Evolutionary conservation across 1,284 basidiomycete genomes (phyloP).

Genomic region (Ustilago xerochloae): DNA sequence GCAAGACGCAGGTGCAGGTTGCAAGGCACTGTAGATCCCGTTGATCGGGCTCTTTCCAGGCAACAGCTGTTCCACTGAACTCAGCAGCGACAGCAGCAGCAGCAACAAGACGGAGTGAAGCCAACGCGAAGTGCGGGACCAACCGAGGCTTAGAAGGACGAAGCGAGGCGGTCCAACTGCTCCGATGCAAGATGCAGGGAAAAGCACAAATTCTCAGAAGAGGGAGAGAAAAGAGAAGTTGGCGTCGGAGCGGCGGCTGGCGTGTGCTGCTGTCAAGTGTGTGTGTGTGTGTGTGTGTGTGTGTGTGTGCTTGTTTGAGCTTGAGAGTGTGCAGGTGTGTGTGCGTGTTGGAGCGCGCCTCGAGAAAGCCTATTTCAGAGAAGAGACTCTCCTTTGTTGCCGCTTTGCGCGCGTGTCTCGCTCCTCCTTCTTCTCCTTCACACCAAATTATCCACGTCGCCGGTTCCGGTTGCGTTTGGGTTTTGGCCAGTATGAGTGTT

Average conservation of each 20-base stretch:
- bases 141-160: neutral
- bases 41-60: constrained; percentile 3
- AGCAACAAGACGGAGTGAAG: no score
- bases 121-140: neutral
- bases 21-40: constrained; percentile 5
- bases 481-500: no score
- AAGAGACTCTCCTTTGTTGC: no score
- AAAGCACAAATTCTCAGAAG: neutral
- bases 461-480: no score
- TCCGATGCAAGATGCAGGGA: neutral
- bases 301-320: neutral
- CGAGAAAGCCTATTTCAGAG: no score
- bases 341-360: no score
- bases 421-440: no score
- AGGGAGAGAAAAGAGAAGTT: neutral
- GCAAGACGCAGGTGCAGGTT: neutral
- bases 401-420: no score
- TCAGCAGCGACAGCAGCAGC: neutral
- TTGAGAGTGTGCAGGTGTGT: neutral
- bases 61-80: neutral
- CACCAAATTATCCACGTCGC: no score
- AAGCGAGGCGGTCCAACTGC: neutral
- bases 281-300: constrained; percentile 1
- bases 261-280: neutral
- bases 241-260: neutral